Evolutionary conservation across 495 filamentous ascomycete genomes (phyloP), one percentile per base, ranked within the genome.

Genomic region (Aspergillus sclerotioniger): DNA sequence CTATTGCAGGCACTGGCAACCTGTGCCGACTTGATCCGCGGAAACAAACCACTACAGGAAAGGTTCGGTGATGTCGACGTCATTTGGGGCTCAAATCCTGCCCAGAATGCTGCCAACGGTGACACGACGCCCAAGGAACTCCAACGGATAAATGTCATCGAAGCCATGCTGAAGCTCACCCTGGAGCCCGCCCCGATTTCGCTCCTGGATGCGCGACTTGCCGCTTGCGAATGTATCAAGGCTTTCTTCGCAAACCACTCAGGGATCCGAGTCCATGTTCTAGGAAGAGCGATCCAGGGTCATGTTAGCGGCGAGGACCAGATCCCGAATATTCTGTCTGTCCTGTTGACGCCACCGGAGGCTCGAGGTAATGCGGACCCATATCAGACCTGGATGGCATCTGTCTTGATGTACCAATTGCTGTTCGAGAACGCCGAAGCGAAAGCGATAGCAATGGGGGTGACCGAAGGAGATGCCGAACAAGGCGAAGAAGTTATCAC

Each of bases 401-500:
- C 89, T 57, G 85, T 92, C n/a, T 79, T 98, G 56, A 82, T 96
- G 68, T 87, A 95, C 61, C 92, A 98, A 62, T 77, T 98, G n/a
- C 67, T 98, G 13, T 89, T 86, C 53, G 92, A 96, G 54, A 87
- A 94, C 64, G 74, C 80, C 13, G 84, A 91, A 63, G 88, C 89
- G 2, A 98, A 98, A 66, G 79, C 78, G 16, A 75, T 89, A 21
- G 88, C 92, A 19, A 92, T 92, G 81, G 78, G 79, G 48, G 87
- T 98, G 33, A 87, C 84, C 3, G 92, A 97, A 71, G 95, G 95
- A 13, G 89, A 97, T 70, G 89, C 90, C 21, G 89, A 90, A 41
- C 88, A 77, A 60, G 94, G 95, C 10, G 94, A 98, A 76, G 94
- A 98, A 68, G 92, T 96, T 5, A 87, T 98, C 51, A 98, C 93